phyloP scores from a whole-genome alignment of 1,284 basidiomycete genomes.

The Trichosporon ovoides region DNA sequence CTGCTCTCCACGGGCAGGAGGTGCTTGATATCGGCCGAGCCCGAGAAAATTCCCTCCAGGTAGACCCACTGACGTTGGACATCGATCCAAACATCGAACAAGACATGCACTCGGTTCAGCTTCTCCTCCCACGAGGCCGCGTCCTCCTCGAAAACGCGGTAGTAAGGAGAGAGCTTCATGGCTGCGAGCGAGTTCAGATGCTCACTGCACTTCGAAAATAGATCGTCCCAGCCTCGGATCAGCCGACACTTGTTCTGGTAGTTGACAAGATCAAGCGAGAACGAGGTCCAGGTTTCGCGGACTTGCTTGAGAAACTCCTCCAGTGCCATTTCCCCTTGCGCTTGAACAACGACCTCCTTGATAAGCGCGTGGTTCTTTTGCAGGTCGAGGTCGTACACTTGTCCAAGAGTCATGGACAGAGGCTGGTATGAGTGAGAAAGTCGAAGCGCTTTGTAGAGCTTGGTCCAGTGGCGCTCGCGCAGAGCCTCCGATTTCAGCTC shows the following conservation, averaged over 20 bases:
- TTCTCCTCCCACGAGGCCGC: constrained; percentile 91
- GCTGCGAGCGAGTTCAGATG: constrained; percentile 92
- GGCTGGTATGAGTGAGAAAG: constrained; percentile 61
- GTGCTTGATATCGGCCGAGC: constrained; percentile 97
- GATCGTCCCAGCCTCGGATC: constrained; percentile 95
- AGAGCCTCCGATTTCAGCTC: constrained; percentile 97
- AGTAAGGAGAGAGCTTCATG: constrained; percentile 96
- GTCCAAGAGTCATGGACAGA: constrained; percentile 84
- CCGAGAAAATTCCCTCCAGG: constrained; percentile 98
- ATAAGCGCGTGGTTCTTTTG: constrained; percentile 86
- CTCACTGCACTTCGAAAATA: constrained; percentile 93
- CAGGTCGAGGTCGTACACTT: constrained; percentile 95
- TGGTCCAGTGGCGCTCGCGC: constrained; percentile 97
- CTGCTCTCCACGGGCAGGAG: constrained; percentile 94
- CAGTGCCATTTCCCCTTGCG: constrained; percentile 97
- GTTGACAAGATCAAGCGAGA: constrained; percentile 92
- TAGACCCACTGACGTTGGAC: constrained; percentile 99
- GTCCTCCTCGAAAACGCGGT: constrained; percentile 95
- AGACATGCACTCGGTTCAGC: constrained; percentile 86
- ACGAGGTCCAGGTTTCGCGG: constrained; percentile 94
- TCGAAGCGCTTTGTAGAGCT: constrained; percentile 87
- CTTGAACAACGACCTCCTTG: constrained; percentile 92
- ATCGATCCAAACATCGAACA: constrained; percentile 99
- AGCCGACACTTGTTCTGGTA: constrained; percentile 98
- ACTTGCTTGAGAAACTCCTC: constrained; percentile 93